A percentile compares a stretch with the other conserved stretches of the same genome.
phyloP scores from a whole-genome alignment of 2,329 filamentous ascomycete genomes.

The Calonectria naviculata region DNA sequence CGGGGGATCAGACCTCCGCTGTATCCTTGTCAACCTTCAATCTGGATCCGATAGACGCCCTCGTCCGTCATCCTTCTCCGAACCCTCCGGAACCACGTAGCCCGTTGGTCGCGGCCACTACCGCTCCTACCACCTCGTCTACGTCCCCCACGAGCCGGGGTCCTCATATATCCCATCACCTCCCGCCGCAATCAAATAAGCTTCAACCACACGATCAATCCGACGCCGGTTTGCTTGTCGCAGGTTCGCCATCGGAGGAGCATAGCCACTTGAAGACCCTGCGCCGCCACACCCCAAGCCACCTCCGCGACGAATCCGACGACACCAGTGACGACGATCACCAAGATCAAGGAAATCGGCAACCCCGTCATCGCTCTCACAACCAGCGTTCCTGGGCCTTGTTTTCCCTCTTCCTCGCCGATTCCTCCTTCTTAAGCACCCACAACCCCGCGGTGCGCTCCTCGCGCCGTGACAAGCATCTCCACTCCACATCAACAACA shows the following conservation, averaged over 20 bases:
- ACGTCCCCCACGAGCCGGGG: constrained; percentile 20
- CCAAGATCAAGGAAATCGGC: constrained; percentile 35
- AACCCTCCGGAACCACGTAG: constrained; percentile 37
- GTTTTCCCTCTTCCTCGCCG: constrained; percentile 35
- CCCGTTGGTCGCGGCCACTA: constrained; percentile 8
- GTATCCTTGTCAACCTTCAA: constrained; percentile 60
- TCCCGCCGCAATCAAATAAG: constrained; percentile 15
- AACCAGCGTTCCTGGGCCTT: constrained; percentile 20
- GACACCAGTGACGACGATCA: constrained; percentile 28
- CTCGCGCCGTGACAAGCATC: constrained; percentile 64
- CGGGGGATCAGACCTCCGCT: constrained; percentile 66
- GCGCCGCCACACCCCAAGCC: constrained; percentile 20
- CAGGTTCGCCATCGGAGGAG: neutral
- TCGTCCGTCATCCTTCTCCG: constrained; percentile 37
- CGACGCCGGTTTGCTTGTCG: neutral
- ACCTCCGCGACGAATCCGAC: constrained; percentile 31
- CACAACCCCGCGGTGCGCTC: constrained; percentile 42
- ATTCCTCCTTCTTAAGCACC: constrained; percentile 14
- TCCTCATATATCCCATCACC: constrained; percentile 29
- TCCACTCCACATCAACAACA: constrained; percentile 48
- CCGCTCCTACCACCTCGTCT: neutral
- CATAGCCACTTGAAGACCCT: constrained; percentile 34
- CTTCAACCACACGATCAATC: constrained; percentile 1
- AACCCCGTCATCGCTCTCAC: constrained; percentile 26
- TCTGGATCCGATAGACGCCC: constrained; percentile 66